phyloP scores from a whole-genome alignment of 2,329 filamentous ascomycete species.

The Reticulascus tulasneorum region DNA sequence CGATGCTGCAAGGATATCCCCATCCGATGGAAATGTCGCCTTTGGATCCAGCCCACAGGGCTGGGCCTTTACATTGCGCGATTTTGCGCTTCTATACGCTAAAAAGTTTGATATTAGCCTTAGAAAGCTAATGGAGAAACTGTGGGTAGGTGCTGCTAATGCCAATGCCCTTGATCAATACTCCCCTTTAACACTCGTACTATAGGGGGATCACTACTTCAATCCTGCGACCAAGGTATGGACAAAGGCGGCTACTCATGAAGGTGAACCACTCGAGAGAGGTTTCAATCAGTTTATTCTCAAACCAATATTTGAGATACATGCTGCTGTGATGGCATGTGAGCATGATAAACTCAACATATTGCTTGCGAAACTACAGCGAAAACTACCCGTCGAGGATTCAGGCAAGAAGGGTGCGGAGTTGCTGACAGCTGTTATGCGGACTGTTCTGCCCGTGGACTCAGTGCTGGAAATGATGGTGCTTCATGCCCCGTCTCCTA shows the following conservation, averaged over 20 bases:
- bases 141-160: constrained; percentile 66
- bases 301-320: constrained; percentile 99
- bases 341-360: constrained; percentile 86
- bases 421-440: constrained; percentile 97
- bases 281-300: constrained; percentile 99
- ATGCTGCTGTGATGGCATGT: constrained; percentile 94
- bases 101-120: constrained; percentile 99
- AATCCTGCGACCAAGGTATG: constrained; percentile 99
- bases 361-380: constrained; percentile 87
- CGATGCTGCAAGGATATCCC: constrained; percentile 98
- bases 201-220: constrained; percentile 98
- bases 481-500: constrained; percentile 94
- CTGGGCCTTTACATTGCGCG: constrained; percentile 98
- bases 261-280: constrained; percentile 91
- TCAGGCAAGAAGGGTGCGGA: constrained; percentile 94
- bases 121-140: constrained; percentile 99
- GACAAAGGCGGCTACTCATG: constrained; percentile 80
- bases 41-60: constrained; percentile 99
- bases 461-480: constrained; percentile 99
- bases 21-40: constrained; percentile 93
- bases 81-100: constrained; percentile 92
- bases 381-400: constrained; percentile 86
- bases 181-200: constrained; percentile 18
- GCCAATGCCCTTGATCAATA: background rate
- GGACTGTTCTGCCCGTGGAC: constrained; percentile 97